These are phyloP conservation scores for Leersia perrieri DNA, from an alignment of 176 grass and related monocot genomes.

Conservation along the genomic window DNA sequence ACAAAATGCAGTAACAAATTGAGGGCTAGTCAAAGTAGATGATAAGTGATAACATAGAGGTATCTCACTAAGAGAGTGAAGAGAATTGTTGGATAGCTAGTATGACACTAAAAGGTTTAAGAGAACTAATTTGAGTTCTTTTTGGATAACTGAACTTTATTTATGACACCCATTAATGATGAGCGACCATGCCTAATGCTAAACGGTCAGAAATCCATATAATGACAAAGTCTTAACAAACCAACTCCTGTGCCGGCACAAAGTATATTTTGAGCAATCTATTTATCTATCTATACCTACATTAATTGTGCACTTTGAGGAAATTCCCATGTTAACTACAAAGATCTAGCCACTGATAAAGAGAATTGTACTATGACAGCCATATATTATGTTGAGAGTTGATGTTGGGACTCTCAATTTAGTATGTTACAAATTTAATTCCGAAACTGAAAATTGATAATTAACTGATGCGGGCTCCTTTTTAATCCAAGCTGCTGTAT, in stretches of 20 bases:
- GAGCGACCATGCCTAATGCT: background rate
- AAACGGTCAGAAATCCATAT: background rate
- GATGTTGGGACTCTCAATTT: no score
- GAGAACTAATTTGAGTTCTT: conserved; percentile 28
- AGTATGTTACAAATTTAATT: no score
- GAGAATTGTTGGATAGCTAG: background rate
- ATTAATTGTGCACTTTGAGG: no score
- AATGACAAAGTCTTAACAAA: background rate
- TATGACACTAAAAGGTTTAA: conserved; percentile 1
- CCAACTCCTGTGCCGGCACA: background rate
- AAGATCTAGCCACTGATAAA: no score
- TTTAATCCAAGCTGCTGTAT: no score
- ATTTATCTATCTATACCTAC: no score
- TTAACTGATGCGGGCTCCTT: no score
- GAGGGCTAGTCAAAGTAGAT: background rate
- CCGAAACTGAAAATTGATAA: no score
- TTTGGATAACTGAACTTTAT: conserved; percentile 4
- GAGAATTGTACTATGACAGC: no score
- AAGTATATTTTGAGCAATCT: background rate
- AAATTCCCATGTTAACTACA: no score
- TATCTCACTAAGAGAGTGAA: background rate
- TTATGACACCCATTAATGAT: background rate
- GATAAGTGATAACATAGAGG: background rate
- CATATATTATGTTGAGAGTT: no score
- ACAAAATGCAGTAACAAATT: background rate